Evolutionary conservation across 805 yeast species (phyloP).

Genomic region (Myxozyma sirexii): DNA sequence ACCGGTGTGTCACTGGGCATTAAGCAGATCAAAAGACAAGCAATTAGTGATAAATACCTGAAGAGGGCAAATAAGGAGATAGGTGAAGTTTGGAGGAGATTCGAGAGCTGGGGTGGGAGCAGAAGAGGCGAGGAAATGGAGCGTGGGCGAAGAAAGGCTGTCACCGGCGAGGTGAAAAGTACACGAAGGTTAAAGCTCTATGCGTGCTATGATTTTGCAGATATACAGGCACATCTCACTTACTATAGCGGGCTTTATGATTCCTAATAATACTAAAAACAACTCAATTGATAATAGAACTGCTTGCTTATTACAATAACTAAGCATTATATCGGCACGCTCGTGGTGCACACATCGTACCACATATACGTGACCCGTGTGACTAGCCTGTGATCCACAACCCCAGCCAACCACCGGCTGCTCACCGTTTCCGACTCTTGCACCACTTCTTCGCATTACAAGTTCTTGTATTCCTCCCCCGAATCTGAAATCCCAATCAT

Average conservation of each 20-base stretch:
- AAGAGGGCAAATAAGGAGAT: too few species aligned
- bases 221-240: not conserved
- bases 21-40: too few species aligned
- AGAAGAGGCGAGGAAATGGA: not conserved
- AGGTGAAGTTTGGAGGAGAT: not conserved
- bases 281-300: too few species aligned
- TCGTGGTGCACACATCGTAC: too few species aligned
- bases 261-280: too few species aligned
- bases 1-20: too few species aligned
- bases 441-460: not conserved
- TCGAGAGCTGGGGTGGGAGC: not conserved
- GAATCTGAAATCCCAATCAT: not conserved
- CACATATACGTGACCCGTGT: not conserved
- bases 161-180: not conserved
- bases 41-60: too few species aligned
- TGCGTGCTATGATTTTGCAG: not conserved
- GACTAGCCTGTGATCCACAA: slow-evolving; percentile 2
- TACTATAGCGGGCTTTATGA: too few species aligned
- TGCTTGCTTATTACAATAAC: too few species aligned
- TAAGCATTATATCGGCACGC: too few species aligned
- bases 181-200: not conserved
- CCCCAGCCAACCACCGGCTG: slow-evolving; percentile 18
- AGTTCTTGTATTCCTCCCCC: not conserved
- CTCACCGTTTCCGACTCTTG: slow-evolving; percentile 7
- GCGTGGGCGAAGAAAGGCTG: slow-evolving; percentile 10